Percentiles rank a stretch among this genome's conserved stretches.
phyloP scores from a whole-genome alignment of 805 yeast species.

The Kuraishia hungarica region DNA sequence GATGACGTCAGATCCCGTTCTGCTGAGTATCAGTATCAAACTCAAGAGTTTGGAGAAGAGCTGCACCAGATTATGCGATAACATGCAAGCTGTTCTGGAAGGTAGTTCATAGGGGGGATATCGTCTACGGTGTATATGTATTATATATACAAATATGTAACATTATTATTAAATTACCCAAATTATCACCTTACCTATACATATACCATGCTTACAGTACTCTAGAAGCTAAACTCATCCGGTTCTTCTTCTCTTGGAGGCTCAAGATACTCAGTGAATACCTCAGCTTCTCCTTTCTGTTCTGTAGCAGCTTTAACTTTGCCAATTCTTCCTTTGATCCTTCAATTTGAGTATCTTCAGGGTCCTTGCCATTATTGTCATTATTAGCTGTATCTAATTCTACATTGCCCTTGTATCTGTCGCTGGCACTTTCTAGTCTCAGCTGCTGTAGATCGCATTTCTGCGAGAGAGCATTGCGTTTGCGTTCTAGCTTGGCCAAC shows the following conservation, averaged over 20 bases:
- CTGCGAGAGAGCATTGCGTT: conserved; percentile 19
- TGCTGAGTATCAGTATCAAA: conserved; percentile 55
- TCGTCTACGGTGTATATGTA: neutral
- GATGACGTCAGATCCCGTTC: conserved; percentile 58
- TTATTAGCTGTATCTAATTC: neutral
- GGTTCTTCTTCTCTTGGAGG: conserved; percentile 2
- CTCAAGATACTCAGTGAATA: conserved; percentile 18
- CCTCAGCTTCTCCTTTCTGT: conserved; percentile 29
- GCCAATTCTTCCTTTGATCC: neutral
- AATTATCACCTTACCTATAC: neutral
- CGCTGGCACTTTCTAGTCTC: conserved; percentile 14
- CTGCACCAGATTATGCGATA: conserved; percentile 22
- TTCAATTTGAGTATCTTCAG: neutral
- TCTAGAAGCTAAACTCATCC: conserved; percentile 2
- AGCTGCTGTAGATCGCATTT: conserved; percentile 25
- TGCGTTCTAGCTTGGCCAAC: conserved; percentile 18
- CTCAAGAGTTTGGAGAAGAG: conserved; percentile 52
- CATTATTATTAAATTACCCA: neutral
- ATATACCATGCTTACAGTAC: neutral
- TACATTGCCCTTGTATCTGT: conserved; percentile 5
- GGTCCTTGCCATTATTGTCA: neutral
- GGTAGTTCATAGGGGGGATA: neutral
- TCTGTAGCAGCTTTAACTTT: conserved; percentile 22
- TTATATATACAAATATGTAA: neutral
- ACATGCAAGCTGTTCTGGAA: conserved; percentile 5